Base-by-base conservation (phyloP, 495 filamentous ascomycete genomes). In the Talaromyces borbonicus region DNA sequence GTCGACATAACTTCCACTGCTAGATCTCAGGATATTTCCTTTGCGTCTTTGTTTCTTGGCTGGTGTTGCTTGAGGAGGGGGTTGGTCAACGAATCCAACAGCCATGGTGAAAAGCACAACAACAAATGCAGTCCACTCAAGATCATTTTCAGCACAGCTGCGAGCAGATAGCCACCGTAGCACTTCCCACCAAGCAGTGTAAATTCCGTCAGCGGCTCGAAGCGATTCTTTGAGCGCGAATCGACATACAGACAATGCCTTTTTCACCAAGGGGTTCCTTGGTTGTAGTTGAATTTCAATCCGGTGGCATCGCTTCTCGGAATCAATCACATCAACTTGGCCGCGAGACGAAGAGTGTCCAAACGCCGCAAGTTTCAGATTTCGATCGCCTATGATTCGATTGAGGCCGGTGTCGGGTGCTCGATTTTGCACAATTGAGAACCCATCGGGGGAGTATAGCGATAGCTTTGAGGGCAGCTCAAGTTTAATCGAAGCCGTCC, bases 51-150 rank as follows among this genome's bases (percentile, higher is more conserved):
- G 60, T 47, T 65, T 69, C 44, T 59, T 64, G 42, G 66, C 53
- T 20, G 58, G 49, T 22, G 56, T 49, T 16, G 56, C 55, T 27
- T 54, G 63, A n/a, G 58, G 26, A 32, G 52, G 53, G n/a, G 58
- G 48, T 52, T 50, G 55, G 15, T 65, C 50, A 27, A 80, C 67
- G 42, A 70, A 77, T 12, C 66, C 66, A 25, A 79, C 53, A 12
- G 73, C 77, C 54, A 85, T 66, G 11, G 72, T 72, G 50, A 93
- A 80, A 2, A 95, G 53, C 3, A 83, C 73, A 37, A 92, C 69
- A 4, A 86, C 77, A 39, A 87, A 65, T 4, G 84, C 81, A 7
- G 81, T 85, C 87, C 87, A 95, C 55, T 96, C 90, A 2, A 65
- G 37, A 46, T 90, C 75, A 24, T 61, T 66, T 16, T 68, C 63